Evolutionary conservation across 345 rosid genomes (phyloP).

Genomic region (Aethionema arabicum): DNA sequence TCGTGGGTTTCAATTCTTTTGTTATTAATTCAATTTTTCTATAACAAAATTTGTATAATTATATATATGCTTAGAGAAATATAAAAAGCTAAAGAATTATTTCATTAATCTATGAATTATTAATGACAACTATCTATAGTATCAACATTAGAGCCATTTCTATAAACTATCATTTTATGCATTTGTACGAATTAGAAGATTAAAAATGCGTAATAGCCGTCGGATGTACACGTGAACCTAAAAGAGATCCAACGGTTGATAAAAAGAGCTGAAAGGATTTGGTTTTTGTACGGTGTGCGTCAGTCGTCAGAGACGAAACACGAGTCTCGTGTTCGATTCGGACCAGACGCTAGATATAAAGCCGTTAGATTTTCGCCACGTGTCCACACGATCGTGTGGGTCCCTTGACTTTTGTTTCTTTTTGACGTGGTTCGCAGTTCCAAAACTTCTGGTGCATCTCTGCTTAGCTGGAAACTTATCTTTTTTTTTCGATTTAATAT

Average conservation of each 20-base stretch:
- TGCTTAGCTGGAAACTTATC: neutral
- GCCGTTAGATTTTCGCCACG: neutral
- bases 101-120: too few species aligned
- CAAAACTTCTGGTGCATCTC: neutral
- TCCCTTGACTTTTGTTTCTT: neutral
- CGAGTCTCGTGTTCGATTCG: constrained; percentile 15
- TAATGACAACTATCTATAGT: too few species aligned
- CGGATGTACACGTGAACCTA: constrained; percentile 9
- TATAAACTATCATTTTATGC: too few species aligned
- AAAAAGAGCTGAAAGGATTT: neutral
- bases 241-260: constrained; percentile 14
- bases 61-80: too few species aligned
- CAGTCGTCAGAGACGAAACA: neutral
- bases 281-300: constrained; percentile 1
- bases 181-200: too few species aligned
- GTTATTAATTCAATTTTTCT: too few species aligned
- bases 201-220: neutral
- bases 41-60: too few species aligned
- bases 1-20: too few species aligned
- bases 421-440: constrained; percentile 26
- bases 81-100: too few species aligned
- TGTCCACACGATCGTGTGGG: constrained; percentile 2
- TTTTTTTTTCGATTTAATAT: neutral
- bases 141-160: too few species aligned
- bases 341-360: constrained; percentile 9